Evolutionary conservation across 164 flowering plant genomes (phyloP), one percentile per base, ranked within the genome.

Genomic region (Brasenia schreberi): DNA sequence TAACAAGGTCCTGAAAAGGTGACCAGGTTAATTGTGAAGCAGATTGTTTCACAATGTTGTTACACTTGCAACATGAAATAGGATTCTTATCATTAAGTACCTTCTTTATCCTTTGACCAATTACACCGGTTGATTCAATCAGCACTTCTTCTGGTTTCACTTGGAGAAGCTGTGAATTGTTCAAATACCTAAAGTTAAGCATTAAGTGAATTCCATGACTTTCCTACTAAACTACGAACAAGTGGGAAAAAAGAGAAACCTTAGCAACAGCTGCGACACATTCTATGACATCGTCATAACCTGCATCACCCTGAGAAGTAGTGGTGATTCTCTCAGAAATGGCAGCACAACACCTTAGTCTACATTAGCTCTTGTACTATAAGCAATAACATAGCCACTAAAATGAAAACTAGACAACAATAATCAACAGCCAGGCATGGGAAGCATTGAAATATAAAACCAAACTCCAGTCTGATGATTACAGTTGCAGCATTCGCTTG

Each of bases 401-500:
- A 2, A 6, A n/a, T 1, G 7, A 17, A 11, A 60, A 60, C 19
- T n/a, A 60, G 62, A 60, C 19, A 3, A 60, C 62, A 9, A 60
- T n/a, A 19, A 60, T n/a, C 62, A 45, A 45, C 12, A 45, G 11
- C 12, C 11, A 7, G 12, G 53, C 12, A 45, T 45, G 53, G 5
- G 12, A 45, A 7, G 12, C 12, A 7, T 45, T 45, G 53, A 45
- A 45, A 7, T 1, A 12, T 45, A 12, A 45, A 7, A 12, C 7
- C 12, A 61, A 71, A n/a, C 27, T 42, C 23, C 19, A 66, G 14
- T 44, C 5, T 65, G 19, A 43, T 62, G 62, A 82, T 77, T 79
- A 90, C 98, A 66, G 95, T 90, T 69, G 98, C 96, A 67, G 99
- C 99, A 81, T 94, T 94, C 66, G 99, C 99, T 74, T 94, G 99